Base-by-base conservation (phyloP, 306 rosid genomes). In the Vachellia collinsii region DNA sequence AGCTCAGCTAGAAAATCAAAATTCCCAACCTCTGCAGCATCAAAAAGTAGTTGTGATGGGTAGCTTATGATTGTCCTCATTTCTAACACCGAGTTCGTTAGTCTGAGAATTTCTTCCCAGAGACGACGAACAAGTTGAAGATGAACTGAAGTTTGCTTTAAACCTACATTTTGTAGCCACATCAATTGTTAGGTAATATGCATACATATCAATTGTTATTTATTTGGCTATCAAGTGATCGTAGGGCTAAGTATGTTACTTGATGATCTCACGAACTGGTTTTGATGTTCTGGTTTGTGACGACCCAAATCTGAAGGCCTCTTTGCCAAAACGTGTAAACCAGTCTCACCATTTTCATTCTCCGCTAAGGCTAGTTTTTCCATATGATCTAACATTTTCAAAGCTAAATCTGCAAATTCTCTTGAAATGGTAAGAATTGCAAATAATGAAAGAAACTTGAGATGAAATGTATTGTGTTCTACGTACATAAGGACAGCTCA, bases 1-100 rank as follows among this genome's bases (percentile, higher is more conserved):
- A 86, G 84, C 77, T 70, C 77, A 0, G 84, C 81, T 29, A 86
- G 42, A 58, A 86, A 82, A 61, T 83, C 86, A 53, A 82, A 75
- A 79, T 86, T 86, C 11, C 88, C 88, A 41, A 37, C 84, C 58
- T 63, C 22, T 46, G 86, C 77, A n/a, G 86, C 86, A 56, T 46
- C 76, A 36, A 79, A 76, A 54, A 82, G 29, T 20, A 82, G 29
- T 42, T 50, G 75, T 42, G 34, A 75, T 23, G 82, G 88, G 8
- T n/a, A 0, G 16, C 54, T 65, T 75, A 76, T 71, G 43, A 79
- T 37, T 1, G 3, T 7, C 3, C 10, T 7, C 7, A 83, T 65
- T 59, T 70, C 77, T 0, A 1, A 0, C 16, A 41, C 66, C 5
- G 37, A 23, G 12, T 59, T 11, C 10, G 34, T 23, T 20, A 23